Evolutionary conservation across 2,329 filamentous ascomycete species (phyloP).

Genomic region (Fusarium tjaetaba): DNA sequence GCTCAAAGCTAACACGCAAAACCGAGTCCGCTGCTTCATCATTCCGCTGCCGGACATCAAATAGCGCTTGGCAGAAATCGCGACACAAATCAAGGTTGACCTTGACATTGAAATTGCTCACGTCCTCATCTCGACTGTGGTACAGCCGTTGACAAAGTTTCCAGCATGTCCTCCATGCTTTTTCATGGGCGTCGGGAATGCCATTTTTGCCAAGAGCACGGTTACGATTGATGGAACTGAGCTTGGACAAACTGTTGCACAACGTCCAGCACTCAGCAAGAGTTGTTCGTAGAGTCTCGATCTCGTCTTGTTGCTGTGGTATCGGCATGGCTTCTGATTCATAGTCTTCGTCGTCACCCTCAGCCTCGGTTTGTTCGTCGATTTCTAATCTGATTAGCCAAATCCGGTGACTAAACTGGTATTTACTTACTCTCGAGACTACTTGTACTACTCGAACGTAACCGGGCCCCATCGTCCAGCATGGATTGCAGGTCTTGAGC

Average conservation of each 20-base stretch:
- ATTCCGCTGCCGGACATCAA: conserved; percentile 81
- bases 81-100: conserved; percentile 87
- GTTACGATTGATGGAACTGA: conserved; percentile 85
- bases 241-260: conserved; percentile 87
- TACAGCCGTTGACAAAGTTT: conserved; percentile 90
- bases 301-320: conserved; percentile 65
- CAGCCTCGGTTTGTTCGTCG: conserved; percentile 62
- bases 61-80: conserved; percentile 91
- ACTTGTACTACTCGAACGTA: conserved; percentile 74
- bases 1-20: conserved; percentile 89
- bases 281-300: conserved; percentile 76
- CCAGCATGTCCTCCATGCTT: conserved; percentile 95
- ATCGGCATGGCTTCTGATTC: conserved; percentile 56
- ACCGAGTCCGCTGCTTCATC: conserved; percentile 87
- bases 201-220: conserved; percentile 80
- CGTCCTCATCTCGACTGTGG: conserved; percentile 77
- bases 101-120: conserved; percentile 72
- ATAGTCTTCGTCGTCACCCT: conserved; percentile 64
- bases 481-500: conserved; percentile 86
- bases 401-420: neutral
- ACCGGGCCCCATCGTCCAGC: conserved; percentile 62
- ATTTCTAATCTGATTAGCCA: conserved; percentile 58
- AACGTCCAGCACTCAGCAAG: conserved; percentile 92
- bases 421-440: conserved; percentile 77
- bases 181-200: conserved; percentile 81